phyloP scores from a whole-genome alignment of 805 yeast genomes.

The Diddensiella santjacobensis region DNA sequence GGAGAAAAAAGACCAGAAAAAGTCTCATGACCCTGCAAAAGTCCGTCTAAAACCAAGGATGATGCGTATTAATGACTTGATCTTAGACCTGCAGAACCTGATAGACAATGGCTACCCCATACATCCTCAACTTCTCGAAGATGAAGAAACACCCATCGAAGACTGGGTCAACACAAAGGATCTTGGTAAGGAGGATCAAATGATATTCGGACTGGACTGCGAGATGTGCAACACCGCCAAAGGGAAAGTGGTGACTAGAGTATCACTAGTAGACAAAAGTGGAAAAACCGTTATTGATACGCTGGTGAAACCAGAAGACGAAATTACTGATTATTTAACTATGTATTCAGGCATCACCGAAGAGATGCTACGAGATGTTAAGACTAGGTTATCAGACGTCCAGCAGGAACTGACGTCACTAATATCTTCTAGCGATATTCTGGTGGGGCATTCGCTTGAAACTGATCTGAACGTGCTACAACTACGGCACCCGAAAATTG shows the following conservation, averaged over 20 bases:
- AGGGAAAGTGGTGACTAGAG: slow-evolving; percentile 64
- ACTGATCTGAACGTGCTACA: slow-evolving; percentile 71
- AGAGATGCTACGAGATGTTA: slow-evolving; percentile 57
- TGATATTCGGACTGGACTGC: slow-evolving; percentile 82
- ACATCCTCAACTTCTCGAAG: slow-evolving; percentile 47
- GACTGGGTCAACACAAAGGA: slow-evolving; percentile 54
- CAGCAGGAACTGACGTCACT: slow-evolving; percentile 51
- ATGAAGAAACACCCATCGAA: slow-evolving; percentile 18
- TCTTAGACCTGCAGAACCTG: slow-evolving; percentile 49
- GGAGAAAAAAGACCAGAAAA: slow-evolving; percentile 45
- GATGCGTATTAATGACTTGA: slow-evolving; percentile 53
- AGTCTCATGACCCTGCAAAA: slow-evolving; percentile 31
- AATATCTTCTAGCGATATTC: slow-evolving; percentile 54
- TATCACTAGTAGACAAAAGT: slow-evolving; percentile 66
- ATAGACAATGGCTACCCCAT: slow-evolving; percentile 54
- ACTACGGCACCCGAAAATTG: slow-evolving; percentile 65
- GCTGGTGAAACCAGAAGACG: slow-evolving; percentile 71
- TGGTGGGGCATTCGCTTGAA: slow-evolving; percentile 89
- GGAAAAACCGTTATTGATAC: slow-evolving; percentile 59
- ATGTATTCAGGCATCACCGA: slow-evolving; percentile 82
- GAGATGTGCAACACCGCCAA: slow-evolving; percentile 75
- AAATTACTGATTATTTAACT: slow-evolving; percentile 77
- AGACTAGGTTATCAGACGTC: slow-evolving; percentile 62
- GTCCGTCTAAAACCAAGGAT: slow-evolving; percentile 35
- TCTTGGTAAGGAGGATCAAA: slow-evolving; percentile 46